phyloP scores from a whole-genome alignment of 139 green algal species.

The Coccomyxa sp. region DNA sequence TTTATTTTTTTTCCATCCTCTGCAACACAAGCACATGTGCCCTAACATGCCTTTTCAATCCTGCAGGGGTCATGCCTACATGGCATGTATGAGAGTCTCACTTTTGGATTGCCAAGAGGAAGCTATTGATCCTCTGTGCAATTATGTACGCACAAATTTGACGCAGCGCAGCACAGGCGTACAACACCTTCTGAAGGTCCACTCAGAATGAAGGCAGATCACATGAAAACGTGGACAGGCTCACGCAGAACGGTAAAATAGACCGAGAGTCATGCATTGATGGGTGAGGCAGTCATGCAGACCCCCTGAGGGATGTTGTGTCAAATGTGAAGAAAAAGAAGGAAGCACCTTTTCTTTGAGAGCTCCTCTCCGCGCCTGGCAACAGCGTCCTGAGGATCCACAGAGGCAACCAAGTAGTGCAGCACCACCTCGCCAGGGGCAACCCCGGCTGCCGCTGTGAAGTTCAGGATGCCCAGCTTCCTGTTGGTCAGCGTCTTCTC shows the following conservation, averaged over 20 bases:
- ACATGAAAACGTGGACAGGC: too few relatives aligned
- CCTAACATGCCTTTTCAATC: too few relatives aligned
- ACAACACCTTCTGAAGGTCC: too few relatives aligned
- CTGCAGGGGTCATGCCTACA: too few relatives aligned
- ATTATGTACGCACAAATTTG: too few relatives aligned
- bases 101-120: too few relatives aligned
- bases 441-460: constrained; percentile 46
- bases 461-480: constrained; percentile 78
- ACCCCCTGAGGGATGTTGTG: not conserved
- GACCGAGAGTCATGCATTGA: too few relatives aligned
- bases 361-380: constrained; percentile 72
- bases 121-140: too few relatives aligned
- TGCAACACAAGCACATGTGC: not conserved
- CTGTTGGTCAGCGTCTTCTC: constrained; percentile 28
- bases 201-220: too few relatives aligned
- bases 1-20: not conserved
- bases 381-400: constrained; percentile 53
- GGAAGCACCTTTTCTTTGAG: constrained; percentile 45
- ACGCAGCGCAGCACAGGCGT: too few relatives aligned
- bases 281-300: not conserved
- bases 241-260: too few relatives aligned
- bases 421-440: constrained; percentile 41
- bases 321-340: not conserved
- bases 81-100: too few relatives aligned
- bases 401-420: constrained; percentile 55